Percentiles rank a stretch among this genome's conserved stretches.
Evolutionary conservation across 2,329 filamentous ascomycete species (phyloP).

Genomic region (Gyromitra esculenta): DNA sequence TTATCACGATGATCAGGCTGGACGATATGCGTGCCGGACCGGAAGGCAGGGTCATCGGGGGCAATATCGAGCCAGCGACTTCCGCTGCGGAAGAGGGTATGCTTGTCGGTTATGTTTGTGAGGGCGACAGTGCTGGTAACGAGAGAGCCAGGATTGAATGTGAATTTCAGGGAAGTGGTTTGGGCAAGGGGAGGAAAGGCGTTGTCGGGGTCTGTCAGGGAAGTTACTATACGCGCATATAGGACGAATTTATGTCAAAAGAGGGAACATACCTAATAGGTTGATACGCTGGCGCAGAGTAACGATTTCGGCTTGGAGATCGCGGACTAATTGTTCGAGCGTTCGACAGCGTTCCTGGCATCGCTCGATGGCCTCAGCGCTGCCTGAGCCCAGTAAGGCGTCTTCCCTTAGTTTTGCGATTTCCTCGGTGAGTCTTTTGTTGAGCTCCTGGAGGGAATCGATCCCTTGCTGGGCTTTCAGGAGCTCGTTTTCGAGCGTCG

Average conservation of each 20-base stretch:
- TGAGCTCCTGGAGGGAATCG: background rate
- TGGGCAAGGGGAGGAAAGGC: background rate
- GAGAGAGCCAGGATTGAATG: background rate
- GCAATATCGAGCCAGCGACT: background rate
- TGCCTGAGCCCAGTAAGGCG: background rate
- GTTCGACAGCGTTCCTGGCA: background rate
- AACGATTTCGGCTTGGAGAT: background rate
- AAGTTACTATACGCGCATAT: background rate
- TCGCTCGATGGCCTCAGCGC: background rate
- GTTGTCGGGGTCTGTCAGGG: background rate
- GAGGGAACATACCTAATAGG: background rate
- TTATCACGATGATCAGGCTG: background rate
- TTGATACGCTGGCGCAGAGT: background rate
- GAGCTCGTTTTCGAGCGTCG: background rate
- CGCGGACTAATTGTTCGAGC: background rate
- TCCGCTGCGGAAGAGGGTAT: background rate
- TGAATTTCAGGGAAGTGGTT: background rate
- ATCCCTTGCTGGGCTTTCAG: background rate
- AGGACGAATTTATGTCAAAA: background rate
- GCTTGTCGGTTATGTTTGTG: background rate
- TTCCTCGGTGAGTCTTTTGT: background rate
- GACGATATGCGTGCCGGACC: background rate
- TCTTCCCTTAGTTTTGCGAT: background rate
- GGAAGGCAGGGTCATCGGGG: background rate
- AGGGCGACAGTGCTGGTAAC: background rate